Evolutionary conservation across 2,329 filamentous ascomycete genomes (phyloP), one percentile per base, ranked within the genome.

Genomic region (Trematosphaeria pertusa): DNA sequence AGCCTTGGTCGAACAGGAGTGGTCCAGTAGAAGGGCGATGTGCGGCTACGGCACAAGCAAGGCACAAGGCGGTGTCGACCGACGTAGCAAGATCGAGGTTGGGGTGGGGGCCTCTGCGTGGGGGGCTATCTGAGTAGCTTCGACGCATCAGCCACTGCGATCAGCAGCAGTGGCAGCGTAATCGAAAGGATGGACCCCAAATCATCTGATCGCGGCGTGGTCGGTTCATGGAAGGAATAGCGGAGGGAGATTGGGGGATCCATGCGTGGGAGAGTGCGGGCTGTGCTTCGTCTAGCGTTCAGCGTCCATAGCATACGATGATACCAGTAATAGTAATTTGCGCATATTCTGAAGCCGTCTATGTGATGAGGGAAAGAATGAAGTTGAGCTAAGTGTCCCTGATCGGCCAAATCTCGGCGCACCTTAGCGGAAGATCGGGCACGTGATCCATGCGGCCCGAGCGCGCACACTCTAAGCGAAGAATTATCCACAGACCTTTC

Each of bases 111-210:
- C 12, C 32, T 20, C 10, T 6, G 24, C 22, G 33, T 36, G 33
- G 33, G 32, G 41, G 33, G 24, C 14, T n/a, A 15, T 17, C 15
- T 10, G 10, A 24, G 33, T 36, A 7, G 7, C 14, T 19, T 12
- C 12, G 21, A 9, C 12, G 36, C n/a, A 8, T 20, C 20, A 40
- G 24, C 36, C 58, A 52, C 55, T 52, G 50, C 52, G 45, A 54
- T 42, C 38, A 48, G 44, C 56, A 46, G 56, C 46, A 40, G 46
- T n/a, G n/a, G n/a, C n/a, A n/a, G n/a, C 48, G 43, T 50, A 37
- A 43, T 44, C 33, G 43, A 15, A 32, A 37, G 32, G 37, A 32
- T 36, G 39, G 33, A 38, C 21, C 34, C n/a, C 24, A 6, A 43
- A 32, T 46, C 39, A 36, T 28, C 21, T 42, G 43, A 33, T 43